phyloP scores from a whole-genome alignment of 768 basidiomycete species.

The Fistulinella prunicolor region DNA sequence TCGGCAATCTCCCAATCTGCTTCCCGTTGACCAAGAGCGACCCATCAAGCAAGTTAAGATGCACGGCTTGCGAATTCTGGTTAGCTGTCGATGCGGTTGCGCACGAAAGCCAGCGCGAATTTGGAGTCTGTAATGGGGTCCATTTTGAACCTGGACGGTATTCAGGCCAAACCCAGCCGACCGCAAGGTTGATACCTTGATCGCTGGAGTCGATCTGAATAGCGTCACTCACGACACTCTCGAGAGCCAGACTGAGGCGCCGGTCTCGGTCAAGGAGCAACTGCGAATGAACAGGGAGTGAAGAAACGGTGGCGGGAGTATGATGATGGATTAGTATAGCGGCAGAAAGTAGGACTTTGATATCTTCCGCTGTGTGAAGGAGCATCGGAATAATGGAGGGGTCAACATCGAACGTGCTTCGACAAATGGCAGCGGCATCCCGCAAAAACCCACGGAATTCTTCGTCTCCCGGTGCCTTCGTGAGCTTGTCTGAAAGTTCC shows the following conservation, averaged over 20 bases:
- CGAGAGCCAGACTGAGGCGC: constrained; percentile 4
- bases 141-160: constrained; percentile 3
- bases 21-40: constrained; percentile 23
- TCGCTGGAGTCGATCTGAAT: background rate
- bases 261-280: constrained; percentile 29
- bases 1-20: constrained; percentile 17
- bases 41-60: constrained; percentile 21
- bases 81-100: background rate
- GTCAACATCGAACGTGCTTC: constrained; percentile 18
- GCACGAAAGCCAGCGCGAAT: constrained; percentile 20
- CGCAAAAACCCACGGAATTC: constrained; percentile 20
- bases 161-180: background rate
- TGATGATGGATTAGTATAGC: background rate
- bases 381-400: background rate
- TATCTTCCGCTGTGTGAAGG: background rate
- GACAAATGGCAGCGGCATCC: constrained; percentile 36
- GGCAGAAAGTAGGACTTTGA: background rate
- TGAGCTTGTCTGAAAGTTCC: constrained; percentile 22
- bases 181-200: constrained; percentile 17
- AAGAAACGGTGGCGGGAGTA: constrained; percentile 9
- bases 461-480: background rate
- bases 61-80: constrained; percentile 7
- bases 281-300: constrained; percentile 3
- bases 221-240: background rate
- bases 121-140: background rate